phyloP scores from a whole-genome alignment of 176 grass and related monocot species.

The Oryza coarctata region DNA sequence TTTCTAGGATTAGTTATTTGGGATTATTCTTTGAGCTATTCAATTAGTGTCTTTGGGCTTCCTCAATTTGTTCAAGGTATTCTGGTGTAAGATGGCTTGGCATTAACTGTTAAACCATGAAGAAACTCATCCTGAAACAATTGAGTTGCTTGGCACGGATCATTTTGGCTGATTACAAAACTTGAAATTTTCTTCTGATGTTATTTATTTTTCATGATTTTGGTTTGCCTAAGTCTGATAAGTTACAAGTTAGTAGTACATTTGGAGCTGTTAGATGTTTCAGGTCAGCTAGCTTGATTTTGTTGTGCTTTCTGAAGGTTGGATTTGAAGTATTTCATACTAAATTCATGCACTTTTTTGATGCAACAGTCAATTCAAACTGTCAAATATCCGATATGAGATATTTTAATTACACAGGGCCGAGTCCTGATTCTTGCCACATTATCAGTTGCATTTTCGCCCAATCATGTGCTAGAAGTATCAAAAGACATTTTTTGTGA shows the following conservation, averaged over 20 bases:
- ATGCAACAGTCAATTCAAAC: background rate
- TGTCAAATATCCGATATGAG: background rate
- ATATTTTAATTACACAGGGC: background rate
- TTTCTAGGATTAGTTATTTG: background rate
- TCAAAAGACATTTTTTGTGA: background rate
- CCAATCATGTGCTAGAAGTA: background rate
- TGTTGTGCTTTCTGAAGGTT: background rate
- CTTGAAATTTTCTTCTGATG: background rate
- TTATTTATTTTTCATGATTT: background rate
- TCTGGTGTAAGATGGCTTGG: background rate
- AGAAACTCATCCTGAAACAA: background rate
- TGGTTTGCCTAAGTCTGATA: background rate
- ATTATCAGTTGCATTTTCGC: background rate
- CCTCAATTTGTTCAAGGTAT: background rate
- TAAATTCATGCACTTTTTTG: background rate
- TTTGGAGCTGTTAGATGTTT: background rate
- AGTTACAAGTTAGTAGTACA: background rate
- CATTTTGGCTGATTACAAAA: background rate
- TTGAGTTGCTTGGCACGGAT: background rate
- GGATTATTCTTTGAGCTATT: background rate
- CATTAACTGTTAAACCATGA: background rate
- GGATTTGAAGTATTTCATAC: constrained; percentile 9
- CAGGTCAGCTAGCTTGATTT: background rate
- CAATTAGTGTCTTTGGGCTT: background rate
- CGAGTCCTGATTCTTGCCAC: background rate